Base-by-base conservation (phyloP, 2,329 filamentous ascomycete species). In the Fusarium algeriense region DNA sequence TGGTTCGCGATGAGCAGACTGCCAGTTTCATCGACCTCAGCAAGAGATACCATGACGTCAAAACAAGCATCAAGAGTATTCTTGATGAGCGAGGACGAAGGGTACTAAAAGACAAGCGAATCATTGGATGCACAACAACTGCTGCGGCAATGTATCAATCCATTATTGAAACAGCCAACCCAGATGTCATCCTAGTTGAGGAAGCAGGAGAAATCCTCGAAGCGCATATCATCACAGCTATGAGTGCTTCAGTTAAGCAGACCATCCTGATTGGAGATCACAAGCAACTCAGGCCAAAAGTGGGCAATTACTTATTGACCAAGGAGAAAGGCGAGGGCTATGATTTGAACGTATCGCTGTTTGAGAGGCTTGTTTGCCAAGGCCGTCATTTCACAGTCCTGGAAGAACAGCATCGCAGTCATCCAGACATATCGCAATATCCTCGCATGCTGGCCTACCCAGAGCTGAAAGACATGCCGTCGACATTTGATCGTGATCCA, bases 141-240 rank as follows among this genome's bases (percentile, higher is more conserved):
- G 90, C 83, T 0, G 91, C 91, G 0, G 90, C 92, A 0, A 93
- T 85, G 79, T 86, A 91, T 54, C 80, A 83, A 0, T 79, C 85
- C 1, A 81, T 87, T 3, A 84, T 94, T 12, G 84, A 84, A 7
- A 81, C 84, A 1, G 87, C 86, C 0, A 78, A 80, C 0, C 89
- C 90, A 0, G 88, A 89, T 2, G 82, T 92, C 5, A 78, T 93
- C 2, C 75, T 94, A 0, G 87, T 93, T 0, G 92, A 94, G 76
- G 92, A 94, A 78, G 92, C 91, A 1, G 92, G 91, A 3, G 91
- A 94, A 69, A 92, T 94, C 6, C 81, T 93, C 0, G 92, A 94
- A 76, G 84, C 85, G 3, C 91, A 93, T 70, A 41, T 81, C 23
- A 78, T 93, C 1, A 87, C 91, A 0, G 87, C 91, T 0, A 73